Evolutionary conservation across 208 protist genomes (phyloP).

Genomic region (Trypanosoma grayi): DNA sequence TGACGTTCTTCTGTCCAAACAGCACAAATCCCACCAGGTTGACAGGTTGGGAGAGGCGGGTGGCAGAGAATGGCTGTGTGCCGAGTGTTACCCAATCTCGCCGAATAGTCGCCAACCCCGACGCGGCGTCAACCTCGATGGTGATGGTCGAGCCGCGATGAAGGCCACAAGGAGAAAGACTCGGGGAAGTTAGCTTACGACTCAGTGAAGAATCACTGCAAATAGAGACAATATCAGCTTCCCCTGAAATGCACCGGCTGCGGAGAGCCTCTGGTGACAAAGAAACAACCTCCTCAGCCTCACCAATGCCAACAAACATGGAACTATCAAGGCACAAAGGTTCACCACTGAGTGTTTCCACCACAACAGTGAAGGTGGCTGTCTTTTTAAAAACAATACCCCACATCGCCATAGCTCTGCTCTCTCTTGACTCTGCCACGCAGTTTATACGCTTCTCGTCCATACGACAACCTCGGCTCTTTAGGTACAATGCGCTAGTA

Average conservation of each 20-base stretch:
- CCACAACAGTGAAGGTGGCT: conserved; percentile 56
- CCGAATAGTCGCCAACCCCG: conserved; percentile 42
- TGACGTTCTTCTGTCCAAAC: conserved; percentile 60
- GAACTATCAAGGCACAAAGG: conserved; percentile 52
- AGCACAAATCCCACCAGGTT: conserved; percentile 71
- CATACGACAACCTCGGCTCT: conserved; percentile 73
- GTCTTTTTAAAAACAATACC: conserved; percentile 53
- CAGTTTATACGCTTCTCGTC: conserved; percentile 72
- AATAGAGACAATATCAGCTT: conserved; percentile 25
- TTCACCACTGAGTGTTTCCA: conserved; percentile 66
- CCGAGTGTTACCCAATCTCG: conserved; percentile 82
- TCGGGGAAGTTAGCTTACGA: conserved; percentile 46
- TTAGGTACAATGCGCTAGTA: conserved; percentile 66
- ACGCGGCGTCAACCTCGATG: conserved; percentile 55
- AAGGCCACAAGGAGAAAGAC: conserved; percentile 70
- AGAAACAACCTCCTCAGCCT: conserved; percentile 55
- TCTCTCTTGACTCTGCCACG: conserved; percentile 58
- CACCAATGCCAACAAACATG: conserved; percentile 74
- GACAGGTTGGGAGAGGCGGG: background rate
- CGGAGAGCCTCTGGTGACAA: conserved; percentile 67
- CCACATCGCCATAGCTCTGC: conserved; percentile 79
- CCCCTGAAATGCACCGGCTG: conserved; percentile 39
- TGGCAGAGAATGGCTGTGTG: conserved; percentile 34
- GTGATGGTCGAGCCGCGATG: conserved; percentile 65
- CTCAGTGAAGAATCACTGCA: conserved; percentile 79